A percentile compares a stretch with the other conserved stretches of the same genome.
Conservation (phyloP, 2,329 filamentous ascomycete species). For the Paraconiothyrium sp. region DNA sequence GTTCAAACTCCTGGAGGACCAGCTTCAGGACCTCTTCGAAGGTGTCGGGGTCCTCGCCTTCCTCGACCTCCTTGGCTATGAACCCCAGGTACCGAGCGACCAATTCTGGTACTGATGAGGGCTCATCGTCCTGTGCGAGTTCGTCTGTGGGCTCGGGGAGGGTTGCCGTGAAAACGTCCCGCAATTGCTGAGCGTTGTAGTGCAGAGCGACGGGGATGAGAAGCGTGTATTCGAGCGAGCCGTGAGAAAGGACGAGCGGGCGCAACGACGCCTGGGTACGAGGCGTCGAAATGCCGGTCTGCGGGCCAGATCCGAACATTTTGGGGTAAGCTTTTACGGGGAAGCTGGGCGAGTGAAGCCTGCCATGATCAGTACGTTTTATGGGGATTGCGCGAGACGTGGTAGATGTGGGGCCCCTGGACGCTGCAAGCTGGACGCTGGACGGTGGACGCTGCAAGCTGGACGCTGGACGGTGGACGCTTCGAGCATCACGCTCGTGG, state of each 20-base stretch:
- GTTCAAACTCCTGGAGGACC: constrained; percentile 94
- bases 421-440: too few species aligned
- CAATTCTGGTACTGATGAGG: constrained; percentile 92
- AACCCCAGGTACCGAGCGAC: constrained; percentile 94
- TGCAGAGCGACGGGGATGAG: constrained; percentile 94
- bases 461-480: not conserved
- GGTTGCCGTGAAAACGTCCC: constrained; percentile 85
- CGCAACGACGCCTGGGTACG: constrained; percentile 92
- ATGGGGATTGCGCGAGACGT: constrained; percentile 13
- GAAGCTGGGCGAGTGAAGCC: constrained; percentile 5
- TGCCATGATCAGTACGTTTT: constrained; percentile 24
- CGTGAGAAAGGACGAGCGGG: constrained; percentile 89
- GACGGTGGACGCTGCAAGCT: not conserved
- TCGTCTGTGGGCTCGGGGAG: constrained; percentile 94
- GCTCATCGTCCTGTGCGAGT: constrained; percentile 97
- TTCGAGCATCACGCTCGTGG: not conserved
- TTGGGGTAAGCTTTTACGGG: constrained; percentile 22
- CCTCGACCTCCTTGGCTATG: constrained; percentile 86
- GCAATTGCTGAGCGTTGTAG: constrained; percentile 94
- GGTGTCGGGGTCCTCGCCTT: constrained; percentile 90
- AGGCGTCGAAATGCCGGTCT: constrained; percentile 97
- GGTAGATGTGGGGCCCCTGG: constrained; percentile 5
- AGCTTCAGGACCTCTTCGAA: constrained; percentile 94
- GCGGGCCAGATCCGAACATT: constrained; percentile 91
- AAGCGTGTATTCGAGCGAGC: constrained; percentile 95